Percentiles rank a stretch among this genome's conserved stretches.
phyloP scores from a whole-genome alignment of 805 yeast genomes.

The Naumovozyma dairenensis region DNA sequence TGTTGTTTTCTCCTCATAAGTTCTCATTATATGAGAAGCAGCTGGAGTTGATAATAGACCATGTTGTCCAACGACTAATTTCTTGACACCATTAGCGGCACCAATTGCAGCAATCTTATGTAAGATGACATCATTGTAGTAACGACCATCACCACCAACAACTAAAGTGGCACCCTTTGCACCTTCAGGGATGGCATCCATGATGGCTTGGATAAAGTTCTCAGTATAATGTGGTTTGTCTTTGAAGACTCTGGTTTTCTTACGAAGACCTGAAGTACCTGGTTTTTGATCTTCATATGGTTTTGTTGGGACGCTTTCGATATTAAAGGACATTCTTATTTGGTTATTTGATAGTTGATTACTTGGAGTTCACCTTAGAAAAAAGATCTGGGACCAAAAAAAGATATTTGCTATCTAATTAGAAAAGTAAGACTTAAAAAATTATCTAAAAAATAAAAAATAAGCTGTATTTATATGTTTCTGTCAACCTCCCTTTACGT shows the following conservation, averaged over 20 bases:
- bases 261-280: conserved; percentile 94
- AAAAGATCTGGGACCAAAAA: no score
- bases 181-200: conserved; percentile 92
- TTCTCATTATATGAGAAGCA: conserved; percentile 89
- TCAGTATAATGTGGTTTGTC: conserved; percentile 69
- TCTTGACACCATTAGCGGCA: conserved; percentile 85
- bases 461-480: no score
- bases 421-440: no score
- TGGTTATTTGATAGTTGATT: neutral
- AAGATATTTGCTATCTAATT: no score
- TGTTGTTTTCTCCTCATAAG: conserved; percentile 48
- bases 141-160: conserved; percentile 96
- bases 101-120: conserved; percentile 74
- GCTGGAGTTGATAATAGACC: conserved; percentile 95
- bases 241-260: conserved; percentile 78
- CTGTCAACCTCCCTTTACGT: no score
- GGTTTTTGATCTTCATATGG: conserved; percentile 91
- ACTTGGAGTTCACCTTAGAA: no score
- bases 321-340: conserved; percentile 16
- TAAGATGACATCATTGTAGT: conserved; percentile 73
- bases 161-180: conserved; percentile 64
- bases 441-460: no score
- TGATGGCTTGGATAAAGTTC: conserved; percentile 81
- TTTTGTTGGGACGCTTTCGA: conserved; percentile 45
- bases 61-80: conserved; percentile 76